Percentiles rank a stretch among this genome's conserved stretches.
Evolutionary conservation across 1,139 yeast genomes (phyloP).

Genomic region (Geotrichum reessii): DNA sequence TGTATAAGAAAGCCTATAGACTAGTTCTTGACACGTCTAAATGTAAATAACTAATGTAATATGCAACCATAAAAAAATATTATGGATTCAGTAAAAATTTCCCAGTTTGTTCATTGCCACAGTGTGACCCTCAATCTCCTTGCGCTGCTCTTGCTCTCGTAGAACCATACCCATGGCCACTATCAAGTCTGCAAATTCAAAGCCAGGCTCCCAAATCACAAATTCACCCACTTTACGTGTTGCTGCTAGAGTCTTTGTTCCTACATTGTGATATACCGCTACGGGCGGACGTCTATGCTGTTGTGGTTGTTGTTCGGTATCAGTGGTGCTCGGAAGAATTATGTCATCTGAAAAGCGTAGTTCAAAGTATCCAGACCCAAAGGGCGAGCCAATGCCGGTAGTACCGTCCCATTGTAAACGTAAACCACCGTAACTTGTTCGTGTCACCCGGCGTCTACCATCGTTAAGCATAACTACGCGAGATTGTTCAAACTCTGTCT

Average conservation of each 20-base stretch:
- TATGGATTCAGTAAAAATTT: not conserved
- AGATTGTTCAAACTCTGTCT: constrained; percentile 14
- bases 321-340: not conserved
- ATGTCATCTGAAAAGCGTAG: constrained; percentile 19
- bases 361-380: constrained; percentile 24
- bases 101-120: constrained; percentile 3
- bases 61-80: no score
- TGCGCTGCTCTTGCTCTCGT: constrained; percentile 20
- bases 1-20: no score
- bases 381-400: constrained; percentile 24
- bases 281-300: constrained; percentile 16
- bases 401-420: constrained; percentile 24
- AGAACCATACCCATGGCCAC: constrained; percentile 20
- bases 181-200: constrained; percentile 17
- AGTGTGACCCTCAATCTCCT: constrained; percentile 18
- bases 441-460: constrained; percentile 21
- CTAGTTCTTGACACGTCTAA: no score
- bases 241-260: constrained; percentile 12
- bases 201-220: constrained; percentile 21
- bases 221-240: constrained; percentile 20
- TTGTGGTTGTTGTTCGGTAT: not conserved
- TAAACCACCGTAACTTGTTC: constrained; percentile 18
- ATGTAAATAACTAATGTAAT: no score
- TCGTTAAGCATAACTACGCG: constrained; percentile 20
- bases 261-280: constrained; percentile 18